A percentile compares a stretch with the other conserved stretches of the same genome.
phyloP scores from a whole-genome alignment of 2,329 filamentous ascomycete genomes.

The Fusarium sp. region DNA sequence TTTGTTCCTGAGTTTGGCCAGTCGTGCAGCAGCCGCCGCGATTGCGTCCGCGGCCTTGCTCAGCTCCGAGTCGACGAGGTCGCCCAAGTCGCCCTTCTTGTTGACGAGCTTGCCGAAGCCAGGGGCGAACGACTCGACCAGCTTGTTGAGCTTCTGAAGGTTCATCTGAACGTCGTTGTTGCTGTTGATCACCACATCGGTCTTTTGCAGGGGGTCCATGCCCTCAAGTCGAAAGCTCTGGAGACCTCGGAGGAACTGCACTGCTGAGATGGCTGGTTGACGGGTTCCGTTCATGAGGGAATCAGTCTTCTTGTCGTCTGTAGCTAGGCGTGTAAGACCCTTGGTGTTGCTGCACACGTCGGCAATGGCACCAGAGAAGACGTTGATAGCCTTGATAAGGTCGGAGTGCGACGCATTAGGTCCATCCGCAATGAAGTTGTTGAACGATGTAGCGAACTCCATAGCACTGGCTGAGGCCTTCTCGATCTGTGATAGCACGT shows the following conservation, averaged over 20 bases:
- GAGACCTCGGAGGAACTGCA: conserved; percentile 94
- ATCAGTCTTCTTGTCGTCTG: conserved; percentile 94
- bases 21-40: conserved; percentile 87
- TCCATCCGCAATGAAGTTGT: conserved; percentile 97
- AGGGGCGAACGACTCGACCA: conserved; percentile 91
- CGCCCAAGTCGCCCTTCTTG: conserved; percentile 87
- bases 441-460: conserved; percentile 98
- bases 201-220: conserved; percentile 91
- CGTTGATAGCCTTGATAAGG: conserved; percentile 91
- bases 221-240: conserved; percentile 95
- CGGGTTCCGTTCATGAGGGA: conserved; percentile 85
- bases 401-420: conserved; percentile 90
- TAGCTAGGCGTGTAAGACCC: conserved; percentile 90
- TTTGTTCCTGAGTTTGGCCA: conserved; percentile 95
- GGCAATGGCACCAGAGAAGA: conserved; percentile 89
- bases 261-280: conserved; percentile 85
- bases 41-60: conserved; percentile 96
- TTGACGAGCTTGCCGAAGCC: conserved; percentile 84
- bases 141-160: conserved; percentile 91
- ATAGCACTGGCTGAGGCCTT: conserved; percentile 95
- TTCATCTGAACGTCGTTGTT: conserved; percentile 97
- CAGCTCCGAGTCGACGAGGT: conserved; percentile 92
- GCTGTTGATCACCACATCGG: conserved; percentile 96
- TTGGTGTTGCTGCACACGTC: conserved; percentile 98
- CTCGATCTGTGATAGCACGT: conserved; percentile 95